These are phyloP conservation scores for Aspergillus sp. DNA, from an alignment of 2,329 filamentous ascomycete genomes.

Conservation along the genomic window DNA sequence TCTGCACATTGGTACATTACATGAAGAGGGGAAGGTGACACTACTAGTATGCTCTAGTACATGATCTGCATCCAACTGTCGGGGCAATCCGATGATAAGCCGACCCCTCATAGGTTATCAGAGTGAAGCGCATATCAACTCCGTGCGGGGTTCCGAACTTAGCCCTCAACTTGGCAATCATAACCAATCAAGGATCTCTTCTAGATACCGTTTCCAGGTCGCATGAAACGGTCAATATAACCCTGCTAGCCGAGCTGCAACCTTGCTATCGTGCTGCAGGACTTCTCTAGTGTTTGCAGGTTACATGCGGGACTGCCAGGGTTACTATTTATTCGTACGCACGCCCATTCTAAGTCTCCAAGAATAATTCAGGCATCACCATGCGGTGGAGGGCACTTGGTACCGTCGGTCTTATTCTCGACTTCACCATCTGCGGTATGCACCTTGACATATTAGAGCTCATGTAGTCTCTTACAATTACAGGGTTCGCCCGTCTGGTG, in stretches of 20 bases:
- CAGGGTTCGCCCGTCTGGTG: neutral
- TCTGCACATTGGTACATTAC: neutral
- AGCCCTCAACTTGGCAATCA: neutral
- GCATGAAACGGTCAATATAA: neutral
- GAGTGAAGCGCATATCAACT: neutral
- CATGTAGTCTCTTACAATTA: neutral
- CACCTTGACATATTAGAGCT: neutral
- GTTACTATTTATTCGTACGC: neutral
- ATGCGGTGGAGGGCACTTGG: neutral
- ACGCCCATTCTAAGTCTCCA: neutral
- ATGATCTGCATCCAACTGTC: neutral
- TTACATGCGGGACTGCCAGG: neutral
- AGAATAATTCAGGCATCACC: neutral
- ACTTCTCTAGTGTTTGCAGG: neutral
- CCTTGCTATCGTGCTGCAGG: neutral
- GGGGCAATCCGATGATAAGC: neutral
- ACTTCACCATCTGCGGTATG: neutral
- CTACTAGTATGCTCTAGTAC: neutral
- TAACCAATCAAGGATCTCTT: neutral
- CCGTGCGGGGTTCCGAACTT: neutral
- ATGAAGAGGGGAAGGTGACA: slow-evolving; percentile 6
- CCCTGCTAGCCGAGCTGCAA: neutral
- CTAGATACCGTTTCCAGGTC: neutral
- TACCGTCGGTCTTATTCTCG: neutral
- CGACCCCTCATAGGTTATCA: neutral